A percentile compares a stretch with the other conserved stretches of the same genome.
phyloP scores from a whole-genome alignment of 495 filamentous ascomycete species.

The Penicillium desertorum region DNA sequence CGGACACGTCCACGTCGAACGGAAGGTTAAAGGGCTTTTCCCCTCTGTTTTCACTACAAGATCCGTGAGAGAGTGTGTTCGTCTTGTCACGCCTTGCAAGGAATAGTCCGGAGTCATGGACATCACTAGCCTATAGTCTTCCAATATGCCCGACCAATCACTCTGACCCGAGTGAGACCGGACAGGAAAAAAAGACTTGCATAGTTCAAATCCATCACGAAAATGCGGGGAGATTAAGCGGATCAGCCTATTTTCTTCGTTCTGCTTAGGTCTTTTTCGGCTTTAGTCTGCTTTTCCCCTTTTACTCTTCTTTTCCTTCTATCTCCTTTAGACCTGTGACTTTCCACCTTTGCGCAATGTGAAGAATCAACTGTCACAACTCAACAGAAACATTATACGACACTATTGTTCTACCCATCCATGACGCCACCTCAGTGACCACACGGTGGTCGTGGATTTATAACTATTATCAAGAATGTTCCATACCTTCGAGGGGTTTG shows the following conservation, averaged over 20 bases:
- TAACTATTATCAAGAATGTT: conserved; percentile 33
- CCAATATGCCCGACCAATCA: not conserved
- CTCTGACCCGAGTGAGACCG: not conserved
- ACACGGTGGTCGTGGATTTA: conserved; percentile 6
- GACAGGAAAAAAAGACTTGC: not conserved
- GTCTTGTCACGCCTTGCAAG: not conserved
- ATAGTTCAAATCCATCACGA: not conserved
- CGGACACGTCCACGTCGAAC: not conserved
- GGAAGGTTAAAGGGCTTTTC: not conserved
- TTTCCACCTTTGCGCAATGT: conserved; percentile 6
- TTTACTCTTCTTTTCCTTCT: not conserved
- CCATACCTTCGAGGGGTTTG: conserved; percentile 46
- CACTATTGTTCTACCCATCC: not conserved
- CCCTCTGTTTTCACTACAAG: not conserved
- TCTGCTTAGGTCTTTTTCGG: conserved; percentile 15
- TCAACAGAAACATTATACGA: conserved; percentile 11
- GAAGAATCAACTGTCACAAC: not conserved
- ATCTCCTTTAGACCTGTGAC: not conserved
- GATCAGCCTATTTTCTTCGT: conserved; percentile 24
- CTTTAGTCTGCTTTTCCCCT: conserved; percentile 10
- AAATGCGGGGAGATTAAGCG: conserved; percentile 31
- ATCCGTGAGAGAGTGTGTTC: not conserved
- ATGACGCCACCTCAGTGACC: conserved; percentile 13
- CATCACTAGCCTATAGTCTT: not conserved
- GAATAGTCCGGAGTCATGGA: not conserved